Evolutionary conservation across 2,329 filamentous ascomycete genomes (phyloP), one percentile per base, ranked within the genome.

Genomic region (Aspergillus novoparasiticus): DNA sequence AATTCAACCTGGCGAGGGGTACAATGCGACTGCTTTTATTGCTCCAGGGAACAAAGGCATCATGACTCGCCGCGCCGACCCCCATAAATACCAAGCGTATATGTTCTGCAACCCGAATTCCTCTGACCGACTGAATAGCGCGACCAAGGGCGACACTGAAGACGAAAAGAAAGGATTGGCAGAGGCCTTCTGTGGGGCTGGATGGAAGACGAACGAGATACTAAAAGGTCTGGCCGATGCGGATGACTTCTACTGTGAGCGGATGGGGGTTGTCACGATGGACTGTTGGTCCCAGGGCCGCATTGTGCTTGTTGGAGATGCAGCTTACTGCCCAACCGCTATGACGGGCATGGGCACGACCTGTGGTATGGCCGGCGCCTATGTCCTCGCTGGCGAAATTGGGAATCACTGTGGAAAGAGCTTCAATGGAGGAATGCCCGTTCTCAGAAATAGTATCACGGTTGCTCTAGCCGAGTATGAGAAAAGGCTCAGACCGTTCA

Each of bases 371-470:
- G 66, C 73, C 1, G 79, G 78, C 0, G 83, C 84, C 0, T 89
- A 88, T 68, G 72, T 87, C 2, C 76, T 89, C 3, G 86, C 86
- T 0, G 86, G 86, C 1, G 86, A 80, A 58, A 69, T 80, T 12
- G 58, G 56, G 3, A 72, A 60, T 28, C 64, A 75, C 32, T 61
- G 61, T 32, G 79, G 65, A 66, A 0, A 34, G 64, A 14, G 26
- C 8, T 14, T 51, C 48, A 11, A n/a, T 1, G 12, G 68, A 74
- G 46, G 60, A 61, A 46, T 21, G 34, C 28, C 32, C 3, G 36
- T 26, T 26, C 58, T 57, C 0, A 61, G 60, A 6, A 63, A 65
- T 6, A 66, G 83, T 79, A 26, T 73, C 84, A 14, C 67, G 69
- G 41, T 72, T 71, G 60, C 63, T 6, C 26, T 66, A 8, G 30